These are phyloP conservation scores for Suhomyces yuchorum DNA, from an alignment of 1,139 yeast species.

Conservation along the genomic window DNA sequence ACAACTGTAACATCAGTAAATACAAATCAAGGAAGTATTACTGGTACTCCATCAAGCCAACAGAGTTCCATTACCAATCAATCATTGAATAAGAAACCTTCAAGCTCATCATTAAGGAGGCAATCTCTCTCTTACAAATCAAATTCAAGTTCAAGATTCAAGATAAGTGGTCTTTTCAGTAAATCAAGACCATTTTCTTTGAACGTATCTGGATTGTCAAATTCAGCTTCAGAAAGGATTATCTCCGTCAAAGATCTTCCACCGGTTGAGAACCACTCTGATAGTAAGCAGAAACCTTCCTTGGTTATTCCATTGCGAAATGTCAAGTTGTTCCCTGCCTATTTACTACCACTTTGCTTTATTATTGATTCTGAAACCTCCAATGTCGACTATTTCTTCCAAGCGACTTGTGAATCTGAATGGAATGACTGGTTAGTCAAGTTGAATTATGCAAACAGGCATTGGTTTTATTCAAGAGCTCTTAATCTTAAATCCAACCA, in stretches of 20 bases:
- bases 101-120: slow-evolving; percentile 38
- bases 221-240: slow-evolving; percentile 47
- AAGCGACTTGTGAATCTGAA: slow-evolving; percentile 64
- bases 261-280: slow-evolving; percentile 41
- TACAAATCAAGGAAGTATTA: slow-evolving; percentile 2
- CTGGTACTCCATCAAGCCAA: background rate
- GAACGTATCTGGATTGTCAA: slow-evolving; percentile 26
- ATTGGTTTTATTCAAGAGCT: slow-evolving; percentile 55
- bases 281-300: slow-evolving; percentile 57
- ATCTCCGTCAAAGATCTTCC: slow-evolving; percentile 64
- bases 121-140: slow-evolving; percentile 48
- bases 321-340: slow-evolving; percentile 56
- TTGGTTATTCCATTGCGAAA: slow-evolving; percentile 56
- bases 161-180: slow-evolving; percentile 46
- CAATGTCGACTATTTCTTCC: slow-evolving; percentile 64
- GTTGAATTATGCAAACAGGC: slow-evolving; percentile 51
- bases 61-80: slow-evolving; percentile 1
- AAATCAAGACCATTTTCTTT: slow-evolving; percentile 42
- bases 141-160: slow-evolving; percentile 40
- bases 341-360: slow-evolving; percentile 56
- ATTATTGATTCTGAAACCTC: slow-evolving; percentile 58
- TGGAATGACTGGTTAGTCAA: slow-evolving; percentile 74
- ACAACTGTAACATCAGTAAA: background rate
- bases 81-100: slow-evolving; percentile 33
- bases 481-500: slow-evolving; percentile 35